Evolutionary conservation across 495 filamentous ascomycete species (phyloP).

Genomic region (Penicillium bovifimosum): DNA sequence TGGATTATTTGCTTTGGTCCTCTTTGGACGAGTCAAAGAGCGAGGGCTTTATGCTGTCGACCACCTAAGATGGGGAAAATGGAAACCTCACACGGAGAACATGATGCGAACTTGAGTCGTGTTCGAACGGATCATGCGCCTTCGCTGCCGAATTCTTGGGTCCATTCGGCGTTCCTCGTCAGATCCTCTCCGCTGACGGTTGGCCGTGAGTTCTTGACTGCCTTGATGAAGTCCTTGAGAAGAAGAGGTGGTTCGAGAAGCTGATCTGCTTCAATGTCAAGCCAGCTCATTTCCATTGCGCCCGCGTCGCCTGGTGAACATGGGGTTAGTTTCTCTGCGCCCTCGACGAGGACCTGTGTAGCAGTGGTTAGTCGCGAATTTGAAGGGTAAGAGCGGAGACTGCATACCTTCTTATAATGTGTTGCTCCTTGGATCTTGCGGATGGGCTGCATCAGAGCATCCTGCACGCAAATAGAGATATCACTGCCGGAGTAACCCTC

Average conservation of each 20-base stretch:
- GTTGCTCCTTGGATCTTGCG: conserved; percentile 97
- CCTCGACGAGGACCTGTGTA: conserved; percentile 69
- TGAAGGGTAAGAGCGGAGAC: not conserved
- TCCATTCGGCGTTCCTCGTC: conserved; percentile 84
- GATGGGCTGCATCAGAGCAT: conserved; percentile 96
- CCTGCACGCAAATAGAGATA: conserved; percentile 94
- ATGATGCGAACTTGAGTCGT: not conserved
- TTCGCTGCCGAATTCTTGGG: conserved; percentile 93
- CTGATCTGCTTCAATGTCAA: conserved; percentile 70
- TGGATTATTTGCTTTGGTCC: not conserved
- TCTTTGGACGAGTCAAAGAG: not conserved
- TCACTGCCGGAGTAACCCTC: conserved; percentile 95
- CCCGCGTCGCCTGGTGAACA: conserved; percentile 87
- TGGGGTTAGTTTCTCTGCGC: conserved; percentile 74
- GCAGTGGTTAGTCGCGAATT: not conserved
- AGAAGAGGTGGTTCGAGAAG: conserved; percentile 81
- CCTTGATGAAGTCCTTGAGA: conserved; percentile 91
- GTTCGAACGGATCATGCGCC: conserved; percentile 46
- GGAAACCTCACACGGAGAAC: not conserved
- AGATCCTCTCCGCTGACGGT: conserved; percentile 87
- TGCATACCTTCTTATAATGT: conserved; percentile 86
- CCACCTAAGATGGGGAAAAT: not conserved
- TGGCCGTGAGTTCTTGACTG: conserved; percentile 78
- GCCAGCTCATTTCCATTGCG: conserved; percentile 92
- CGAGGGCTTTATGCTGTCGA: not conserved